phyloP scores from a whole-genome alignment of 2,329 filamentous ascomycete genomes.

The Nemania serpens region DNA sequence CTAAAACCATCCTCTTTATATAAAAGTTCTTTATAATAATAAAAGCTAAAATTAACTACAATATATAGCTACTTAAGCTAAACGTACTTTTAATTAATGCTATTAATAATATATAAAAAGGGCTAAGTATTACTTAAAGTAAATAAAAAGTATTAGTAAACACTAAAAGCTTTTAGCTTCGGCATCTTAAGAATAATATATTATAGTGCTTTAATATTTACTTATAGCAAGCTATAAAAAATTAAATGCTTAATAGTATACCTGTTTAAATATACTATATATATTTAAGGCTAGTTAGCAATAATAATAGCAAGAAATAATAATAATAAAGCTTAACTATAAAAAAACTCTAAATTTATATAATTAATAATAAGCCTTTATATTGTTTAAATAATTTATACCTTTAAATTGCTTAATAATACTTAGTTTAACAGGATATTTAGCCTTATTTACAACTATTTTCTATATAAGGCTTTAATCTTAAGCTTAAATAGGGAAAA shows the following conservation, averaged over 20 bases:
- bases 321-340: not conserved
- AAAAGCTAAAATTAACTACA: conserved; percentile 28
- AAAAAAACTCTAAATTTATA: not conserved
- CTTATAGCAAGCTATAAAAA: conserved; percentile 34
- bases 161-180: conserved; percentile 31
- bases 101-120: conserved; percentile 29
- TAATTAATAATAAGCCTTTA: conserved; percentile 16
- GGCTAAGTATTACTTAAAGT: conserved; percentile 32
- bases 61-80: not conserved
- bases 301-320: too few species aligned
- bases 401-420: not conserved
- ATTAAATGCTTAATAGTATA: conserved; percentile 30
- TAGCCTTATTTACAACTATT: not conserved
- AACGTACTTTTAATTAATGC: conserved; percentile 21
- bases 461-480: not conserved
- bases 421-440: conserved; percentile 12
- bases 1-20: conserved; percentile 17
- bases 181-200: conserved; percentile 28
- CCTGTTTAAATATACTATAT: conserved; percentile 23
- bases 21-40: conserved; percentile 32
- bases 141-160: conserved; percentile 41
- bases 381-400: not conserved
- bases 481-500: conserved; percentile 14
- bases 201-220: conserved; percentile 31
- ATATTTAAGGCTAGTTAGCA: conserved; percentile 22